Conservation (phyloP, 2,329 filamentous ascomycete species). For the Alternaria brassicae region DNA sequence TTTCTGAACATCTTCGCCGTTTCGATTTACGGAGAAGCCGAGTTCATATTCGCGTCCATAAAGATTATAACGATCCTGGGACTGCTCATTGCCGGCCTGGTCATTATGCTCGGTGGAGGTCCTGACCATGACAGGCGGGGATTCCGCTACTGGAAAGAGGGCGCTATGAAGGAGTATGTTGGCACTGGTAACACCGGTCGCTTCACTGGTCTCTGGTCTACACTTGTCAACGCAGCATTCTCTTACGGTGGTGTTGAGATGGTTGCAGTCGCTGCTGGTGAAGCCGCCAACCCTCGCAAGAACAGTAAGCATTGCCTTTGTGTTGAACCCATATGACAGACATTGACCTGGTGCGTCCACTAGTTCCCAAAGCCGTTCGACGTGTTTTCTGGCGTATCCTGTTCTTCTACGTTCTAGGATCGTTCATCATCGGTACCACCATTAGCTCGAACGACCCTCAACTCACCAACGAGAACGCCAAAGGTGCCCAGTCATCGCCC, state of each 20-base stretch:
- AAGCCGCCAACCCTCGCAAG: constrained; percentile 47
- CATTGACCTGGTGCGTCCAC: neutral
- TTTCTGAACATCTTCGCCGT: constrained; percentile 48
- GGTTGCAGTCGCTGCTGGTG: constrained; percentile 49
- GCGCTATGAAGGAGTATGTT: constrained; percentile 57
- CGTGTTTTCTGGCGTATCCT: constrained; percentile 63
- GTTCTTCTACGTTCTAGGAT: constrained; percentile 61
- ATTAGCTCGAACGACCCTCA: constrained; percentile 62
- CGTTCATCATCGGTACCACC: constrained; percentile 65
- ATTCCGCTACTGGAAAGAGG: constrained; percentile 73
- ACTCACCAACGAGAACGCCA: constrained; percentile 55
- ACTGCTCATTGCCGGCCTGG: constrained; percentile 38
- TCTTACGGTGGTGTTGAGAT: constrained; percentile 49
- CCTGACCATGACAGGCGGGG: constrained; percentile 54
- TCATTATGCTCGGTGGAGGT: constrained; percentile 48
- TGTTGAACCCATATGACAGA: neutral
- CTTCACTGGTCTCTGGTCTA: constrained; percentile 67
- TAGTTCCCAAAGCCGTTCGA: constrained; percentile 61
- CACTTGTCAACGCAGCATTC: constrained; percentile 62
- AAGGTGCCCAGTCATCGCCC: constrained; percentile 46
- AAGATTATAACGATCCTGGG: constrained; percentile 54
- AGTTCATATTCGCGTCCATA: constrained; percentile 58
- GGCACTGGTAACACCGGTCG: constrained; percentile 66
- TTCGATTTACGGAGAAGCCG: constrained; percentile 55
- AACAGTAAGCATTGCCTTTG: constrained; percentile 51